Evolutionary conservation across 2,329 filamentous ascomycete species (phyloP).

Genomic region (Pseudogymnoascus sp.): DNA sequence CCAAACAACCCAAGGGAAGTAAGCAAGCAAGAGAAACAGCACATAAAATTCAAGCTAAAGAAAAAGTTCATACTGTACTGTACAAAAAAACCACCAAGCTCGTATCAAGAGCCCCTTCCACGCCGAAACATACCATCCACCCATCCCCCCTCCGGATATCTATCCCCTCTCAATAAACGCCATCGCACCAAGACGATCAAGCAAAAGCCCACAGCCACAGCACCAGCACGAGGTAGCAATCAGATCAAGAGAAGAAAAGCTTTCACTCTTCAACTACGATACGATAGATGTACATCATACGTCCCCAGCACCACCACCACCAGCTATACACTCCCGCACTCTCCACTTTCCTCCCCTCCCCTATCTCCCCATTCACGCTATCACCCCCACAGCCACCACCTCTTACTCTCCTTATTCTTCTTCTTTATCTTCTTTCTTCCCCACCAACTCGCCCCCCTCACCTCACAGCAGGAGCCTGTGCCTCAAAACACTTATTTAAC

Average conservation of each 20-base stretch:
- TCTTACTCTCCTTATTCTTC: not conserved
- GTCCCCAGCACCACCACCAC: not conserved
- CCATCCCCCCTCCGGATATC: not conserved
- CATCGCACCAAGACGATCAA: not conserved
- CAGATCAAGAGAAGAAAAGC: not conserved
- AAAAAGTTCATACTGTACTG: not conserved
- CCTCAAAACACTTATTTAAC: not conserved
- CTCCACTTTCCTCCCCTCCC: not conserved
- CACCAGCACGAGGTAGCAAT: not conserved
- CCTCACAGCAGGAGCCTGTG: not conserved
- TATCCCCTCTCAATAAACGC: not conserved
- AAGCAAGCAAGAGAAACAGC: not conserved
- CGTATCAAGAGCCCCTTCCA: not conserved
- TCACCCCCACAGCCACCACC: not conserved
- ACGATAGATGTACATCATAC: conserved; percentile 1
- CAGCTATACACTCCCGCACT: not conserved
- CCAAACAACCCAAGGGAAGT: not conserved
- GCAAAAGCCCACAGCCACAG: not conserved
- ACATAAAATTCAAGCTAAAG: not conserved
- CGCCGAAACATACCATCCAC: not conserved
- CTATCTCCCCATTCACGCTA: not conserved
- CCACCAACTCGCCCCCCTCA: not conserved
- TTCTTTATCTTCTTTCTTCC: not conserved
- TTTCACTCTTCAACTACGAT: not conserved
- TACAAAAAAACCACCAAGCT: not conserved